Base-by-base conservation (phyloP, 2,329 filamentous ascomycete genomes). In the Stachybotrys chartarum region DNA sequence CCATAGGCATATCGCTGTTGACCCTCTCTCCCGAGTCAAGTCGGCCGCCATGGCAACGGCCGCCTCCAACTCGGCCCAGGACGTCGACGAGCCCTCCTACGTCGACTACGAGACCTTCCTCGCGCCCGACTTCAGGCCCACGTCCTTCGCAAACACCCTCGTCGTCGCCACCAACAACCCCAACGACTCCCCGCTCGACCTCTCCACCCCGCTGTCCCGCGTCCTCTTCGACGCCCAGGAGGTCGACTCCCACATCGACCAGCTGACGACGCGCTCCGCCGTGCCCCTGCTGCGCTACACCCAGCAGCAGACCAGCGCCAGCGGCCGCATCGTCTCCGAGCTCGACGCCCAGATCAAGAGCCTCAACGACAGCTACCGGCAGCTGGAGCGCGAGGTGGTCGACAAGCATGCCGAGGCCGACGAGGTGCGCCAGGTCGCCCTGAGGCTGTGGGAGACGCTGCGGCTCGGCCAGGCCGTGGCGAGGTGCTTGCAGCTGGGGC, bases 141-240 rank as follows among this genome's bases (percentile, higher is more conserved):
- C 88, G 18, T 75, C 81, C 16, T 97, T 97, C 68, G 93, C 94
- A 64, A 97, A 97, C 71, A 83, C 84, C 30, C 85, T 99, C 57
- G 89, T 97, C 51, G 84, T 92, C 56, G 81, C 86, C 45, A 97
- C 93, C 55, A 97, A 97, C 77, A 96, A 97, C 74, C 81, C 91
- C 56, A 90, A 87, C 62, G 94, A 97, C 73, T 87, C 87, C 1
- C 88, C 91, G 7, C 83, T 97, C 64, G 94, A 99, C 71, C 87
- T 99, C 56, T 93, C 91, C 6, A 97, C 94, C 16, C 93, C 94
- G 3, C 81, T 99, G 51, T 96, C 92, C 6, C 85, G 91, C 54
- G 92, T 97, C 6, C 84, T 97, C 7, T 99, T 99, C 73, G 94
- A 99, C 72, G 87, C 94, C 3, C 94, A 97, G 69, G 94, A 97